Evolutionary conservation across 495 filamentous ascomycete genomes (phyloP).

Genomic region (Penicillium subrubescens): DNA sequence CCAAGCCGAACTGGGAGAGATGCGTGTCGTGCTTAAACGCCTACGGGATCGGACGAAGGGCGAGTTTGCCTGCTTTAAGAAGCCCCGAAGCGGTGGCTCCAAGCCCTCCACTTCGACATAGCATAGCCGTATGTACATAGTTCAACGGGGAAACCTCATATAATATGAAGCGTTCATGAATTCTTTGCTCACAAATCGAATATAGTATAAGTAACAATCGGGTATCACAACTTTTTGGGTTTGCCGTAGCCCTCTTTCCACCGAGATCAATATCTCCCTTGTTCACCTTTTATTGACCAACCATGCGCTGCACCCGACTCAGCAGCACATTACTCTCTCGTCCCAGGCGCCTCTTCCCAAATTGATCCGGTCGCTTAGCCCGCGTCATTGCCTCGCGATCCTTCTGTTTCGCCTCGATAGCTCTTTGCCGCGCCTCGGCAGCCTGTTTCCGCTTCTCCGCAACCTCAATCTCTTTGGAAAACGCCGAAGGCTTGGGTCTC

Average conservation of each 20-base stretch:
- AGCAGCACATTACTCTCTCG: constrained; percentile 81
- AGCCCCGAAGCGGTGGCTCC: constrained; percentile 36
- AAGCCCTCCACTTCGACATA: constrained; percentile 20
- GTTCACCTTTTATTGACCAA: constrained; percentile 42
- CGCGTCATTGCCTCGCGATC: constrained; percentile 72
- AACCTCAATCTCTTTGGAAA: constrained; percentile 70
- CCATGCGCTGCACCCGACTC: constrained; percentile 75
- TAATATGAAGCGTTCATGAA: constrained; percentile 15
- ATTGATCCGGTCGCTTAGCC: constrained; percentile 70
- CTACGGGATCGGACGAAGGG: constrained; percentile 79
- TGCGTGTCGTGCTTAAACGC: constrained; percentile 81
- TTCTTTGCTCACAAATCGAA: constrained; percentile 11
- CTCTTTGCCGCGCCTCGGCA: constrained; percentile 59
- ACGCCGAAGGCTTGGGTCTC: constrained; percentile 66
- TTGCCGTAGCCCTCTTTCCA: constrained; percentile 5
- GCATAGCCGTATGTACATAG: constrained; percentile 4
- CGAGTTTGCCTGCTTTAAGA: constrained; percentile 82
- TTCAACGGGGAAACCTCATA: not conserved
- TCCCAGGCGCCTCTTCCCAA: constrained; percentile 83
- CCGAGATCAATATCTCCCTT: not conserved
- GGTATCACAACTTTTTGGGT: constrained; percentile 27
- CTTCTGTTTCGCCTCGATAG: constrained; percentile 60
- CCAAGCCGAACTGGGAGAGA: constrained; percentile 84
- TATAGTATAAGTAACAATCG: constrained; percentile 14
- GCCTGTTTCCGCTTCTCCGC: constrained; percentile 68